Evolutionary conservation across 2,329 filamentous ascomycete species (phyloP), one percentile per base, ranked within the genome.

Genomic region (Xylaria sp.): DNA sequence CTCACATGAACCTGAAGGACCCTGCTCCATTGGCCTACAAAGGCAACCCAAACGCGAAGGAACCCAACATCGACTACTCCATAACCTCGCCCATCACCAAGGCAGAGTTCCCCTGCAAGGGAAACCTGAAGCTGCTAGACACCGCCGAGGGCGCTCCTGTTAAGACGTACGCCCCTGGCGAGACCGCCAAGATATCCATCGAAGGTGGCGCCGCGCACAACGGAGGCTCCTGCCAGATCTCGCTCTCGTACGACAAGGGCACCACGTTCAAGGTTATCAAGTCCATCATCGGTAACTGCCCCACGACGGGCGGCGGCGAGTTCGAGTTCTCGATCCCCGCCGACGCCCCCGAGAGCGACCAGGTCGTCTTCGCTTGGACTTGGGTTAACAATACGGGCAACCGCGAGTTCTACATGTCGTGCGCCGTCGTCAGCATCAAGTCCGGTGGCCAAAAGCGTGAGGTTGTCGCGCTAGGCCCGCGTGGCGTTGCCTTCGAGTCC

Each of bases 351-450:
- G 55, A 64, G 26, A 66, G 72, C 56, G 76, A 72, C 72, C 81
- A 86, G 29, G 87, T 84, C 52, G 70, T 92, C 41, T 81, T 92
- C 46, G 84, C 85, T 37, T 93, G 90, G 90, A 85, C 84, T 21
- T 90, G 87, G 87, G 87, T 89, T 75, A 91, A 91, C 77, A 76
- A 85, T 60, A 72, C 88, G 39, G 89, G 90, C 21, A 92, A 92
- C 74, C 82, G 90, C 44, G 90, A 93, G 71, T 90, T 89, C 83
- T 94, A 94, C 80, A 91, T 91, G 87, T 91, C 91, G 74, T 94
- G 90, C 67, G 89, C 90, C 7, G 78, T 82, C 47, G 81, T 92
- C 63, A 84, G 81, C 57, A 85, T 92, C 67, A 72, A 69, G 50
- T 71, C 72, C 22, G 70, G 71, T 44, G 66, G 67, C 50, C 64